Base-by-base conservation (phyloP, 768 basidiomycete genomes). In the Panus rudis region DNA sequence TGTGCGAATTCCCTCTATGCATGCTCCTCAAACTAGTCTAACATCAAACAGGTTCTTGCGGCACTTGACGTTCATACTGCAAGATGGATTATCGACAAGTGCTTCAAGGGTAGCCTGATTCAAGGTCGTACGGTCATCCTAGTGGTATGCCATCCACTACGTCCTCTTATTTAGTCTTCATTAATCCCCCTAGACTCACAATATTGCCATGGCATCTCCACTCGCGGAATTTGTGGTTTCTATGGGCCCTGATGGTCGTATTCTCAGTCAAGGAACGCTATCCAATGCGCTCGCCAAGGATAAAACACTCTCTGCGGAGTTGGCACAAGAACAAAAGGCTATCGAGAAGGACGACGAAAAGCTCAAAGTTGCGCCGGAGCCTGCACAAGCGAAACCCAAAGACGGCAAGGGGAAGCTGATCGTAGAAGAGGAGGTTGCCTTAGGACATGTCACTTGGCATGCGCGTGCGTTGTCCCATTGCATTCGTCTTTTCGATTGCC, bases 191-290 rank as follows among this genome's bases (percentile, higher is more conserved):
- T 8, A 73, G 71, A 74, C 71, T 3, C 73, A 75, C 50, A 72
- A 74, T 44, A 65, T 82, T 21, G 71, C 72, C 1, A 64, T 83
- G 58, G 63, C 69, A 1, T 63, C 63, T 7, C 68, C 76, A 4
- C 64, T 80, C 5, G 77, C 80, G 4, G 64, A 70, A 13, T 74
- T 72, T 45, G 71, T 79, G 4, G 70, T 83, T 8, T 71, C 75
- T 1, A 49, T 83, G 17, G 67, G 67, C 19, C 48, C 54, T 4
- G 75, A 81, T 47, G 81, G 81, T 0, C 65, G 68, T 1, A 62
- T 78, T 20, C 53, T 57, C 10, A 66, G 68, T 30, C 68, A 73
- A 50, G 76, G 73, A 64, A 42, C 33, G 7, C 33, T 46, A 1
- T 41, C 46, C 50, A 49, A 53, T 26, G 62, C 41, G 21, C 19